phyloP scores from a whole-genome alignment of 2,329 filamentous ascomycete genomes.

The Pseudopithomyces maydicus region DNA sequence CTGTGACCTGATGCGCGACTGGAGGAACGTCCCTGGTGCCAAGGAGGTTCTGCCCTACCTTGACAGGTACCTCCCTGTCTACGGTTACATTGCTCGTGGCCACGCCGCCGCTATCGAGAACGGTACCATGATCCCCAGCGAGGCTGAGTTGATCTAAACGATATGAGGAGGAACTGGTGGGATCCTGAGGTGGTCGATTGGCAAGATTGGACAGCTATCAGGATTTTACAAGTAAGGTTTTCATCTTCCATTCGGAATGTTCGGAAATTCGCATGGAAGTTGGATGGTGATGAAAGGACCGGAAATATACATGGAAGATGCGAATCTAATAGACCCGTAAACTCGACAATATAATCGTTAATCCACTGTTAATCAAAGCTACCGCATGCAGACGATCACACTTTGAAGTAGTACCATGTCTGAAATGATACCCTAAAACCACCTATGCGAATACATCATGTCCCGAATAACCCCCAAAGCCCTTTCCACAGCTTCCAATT shows the following conservation, averaged over 20 bases:
- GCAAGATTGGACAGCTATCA: neutral
- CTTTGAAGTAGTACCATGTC: neutral
- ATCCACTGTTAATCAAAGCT: too few species aligned
- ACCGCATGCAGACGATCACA: too few species aligned
- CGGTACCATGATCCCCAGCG: constrained; percentile 63
- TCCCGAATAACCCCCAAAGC: constrained; percentile 17
- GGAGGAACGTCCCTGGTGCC: constrained; percentile 61
- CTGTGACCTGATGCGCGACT: constrained; percentile 73
- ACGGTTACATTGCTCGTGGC: constrained; percentile 66
- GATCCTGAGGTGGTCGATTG: neutral
- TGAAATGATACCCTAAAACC: constrained; percentile 11
- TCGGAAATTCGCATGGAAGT: too few species aligned
- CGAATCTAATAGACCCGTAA: neutral
- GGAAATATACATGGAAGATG: neutral
- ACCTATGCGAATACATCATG: constrained; percentile 14
- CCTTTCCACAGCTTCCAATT: constrained; percentile 16
- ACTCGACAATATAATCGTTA: too few species aligned
- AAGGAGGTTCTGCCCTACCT: constrained; percentile 66
- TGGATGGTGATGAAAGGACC: too few species aligned
- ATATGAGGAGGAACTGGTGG: neutral
- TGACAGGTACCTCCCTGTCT: constrained; percentile 68
- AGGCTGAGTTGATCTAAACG: constrained; percentile 46
- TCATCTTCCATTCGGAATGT: too few species aligned
- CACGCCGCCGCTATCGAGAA: constrained; percentile 66
- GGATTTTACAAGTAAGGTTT: neutral